Base-by-base conservation (phyloP, 2,329 filamentous ascomycete genomes). In the Thermomyces lanuginosus region DNA sequence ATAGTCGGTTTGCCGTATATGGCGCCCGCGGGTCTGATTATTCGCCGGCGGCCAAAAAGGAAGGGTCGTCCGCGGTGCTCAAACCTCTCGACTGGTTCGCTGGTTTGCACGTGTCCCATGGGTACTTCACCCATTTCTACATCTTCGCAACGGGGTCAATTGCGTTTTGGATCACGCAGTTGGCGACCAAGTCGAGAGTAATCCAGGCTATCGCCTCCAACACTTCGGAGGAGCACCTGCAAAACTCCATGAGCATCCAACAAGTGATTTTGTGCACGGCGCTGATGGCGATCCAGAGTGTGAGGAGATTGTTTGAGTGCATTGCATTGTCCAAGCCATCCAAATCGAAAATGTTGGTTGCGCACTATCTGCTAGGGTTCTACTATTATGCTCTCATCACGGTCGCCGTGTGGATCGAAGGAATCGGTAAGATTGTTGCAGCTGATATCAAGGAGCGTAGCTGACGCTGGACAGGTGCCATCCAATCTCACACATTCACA, bases 121-220 rank as follows among this genome's bases (percentile, higher is more conserved):
- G 67, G 35, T 95, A 80, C 73, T 95, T 95, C 51, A 66, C 64
- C 22, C 78, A 89, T 41, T 95, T 92, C 56, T 95, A 98, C 49
- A 45, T 78, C 28, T 49, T 72, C 18, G 86, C 80, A 3, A 55
- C 83, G 4, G 45, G 58, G 2, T 72, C 69, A 32, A 84, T 80
- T 0, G 42, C 70, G 4, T 77, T 84, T 48, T 93, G 84, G 82
- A 67, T 63, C 0, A 51, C 55, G 38, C 75, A 84, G 49, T 66
- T 77, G 28, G 36, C 67, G 13, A 53, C 43, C 14, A 49, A 58
- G 33, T 77, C 78, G 1, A 34, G 44, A 1, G 39, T 67, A 10
- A 64, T 82, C 46, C 48, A 50, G 15, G 43, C 48, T 9, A 44
- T 64, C 12, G 72, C 51, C 48, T 53, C 38, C 33, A 46, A 49